Evolutionary conservation across 2,329 filamentous ascomycete genomes (phyloP), one percentile per base, ranked within the genome.

Genomic region (Thelonectria discophora): DNA sequence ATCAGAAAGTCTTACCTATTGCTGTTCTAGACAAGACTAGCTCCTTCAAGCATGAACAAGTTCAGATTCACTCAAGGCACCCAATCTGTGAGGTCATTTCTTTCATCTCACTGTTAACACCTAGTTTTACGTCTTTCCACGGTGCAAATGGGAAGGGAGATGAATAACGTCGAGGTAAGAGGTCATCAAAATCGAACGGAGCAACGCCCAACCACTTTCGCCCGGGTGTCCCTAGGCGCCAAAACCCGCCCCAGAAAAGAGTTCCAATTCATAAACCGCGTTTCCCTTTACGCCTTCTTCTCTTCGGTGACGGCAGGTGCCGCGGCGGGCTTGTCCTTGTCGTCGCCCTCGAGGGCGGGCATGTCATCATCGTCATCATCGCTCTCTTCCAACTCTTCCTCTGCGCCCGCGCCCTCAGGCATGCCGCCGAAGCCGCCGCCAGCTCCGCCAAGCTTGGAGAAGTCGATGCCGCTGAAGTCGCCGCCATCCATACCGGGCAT

Each of bases 401-500:
- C 81, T 24, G 83, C 86, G 30, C 61, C 66, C 17, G 75, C 79
- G 30, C 83, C 86, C 24, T 65, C 65, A 5, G 84, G 79, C 76
- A 80, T 81, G 58, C 80, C 80, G 37, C 80, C 81, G 87, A 90
- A 90, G 67, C 86, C 87, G 64, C 83, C 73, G 17, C 63, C 87
- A 67, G 84, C 87, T 65, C 84, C 89, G 66, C 89, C 90, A 65
- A 97, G 89, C 85, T 97, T 96, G 73, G 91, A 95, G 88, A 97
- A 97, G 81, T 97, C 93, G 75, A 97, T 95, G 73, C 91, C 92
- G 72, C 91, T 88, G 67, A 95, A 92, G 78, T 93, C 92, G 69
- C 88, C 88, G 43, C 67, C 80, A 34, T 76, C 80, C 80, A 84
- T 85, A 51, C 84, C 84, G 55, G 82, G 82, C 82, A 86, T 84